These are phyloP conservation scores for Berberis vulgaris DNA, from an alignment of 164 flowering plant genomes.

Conservation along the genomic window DNA sequence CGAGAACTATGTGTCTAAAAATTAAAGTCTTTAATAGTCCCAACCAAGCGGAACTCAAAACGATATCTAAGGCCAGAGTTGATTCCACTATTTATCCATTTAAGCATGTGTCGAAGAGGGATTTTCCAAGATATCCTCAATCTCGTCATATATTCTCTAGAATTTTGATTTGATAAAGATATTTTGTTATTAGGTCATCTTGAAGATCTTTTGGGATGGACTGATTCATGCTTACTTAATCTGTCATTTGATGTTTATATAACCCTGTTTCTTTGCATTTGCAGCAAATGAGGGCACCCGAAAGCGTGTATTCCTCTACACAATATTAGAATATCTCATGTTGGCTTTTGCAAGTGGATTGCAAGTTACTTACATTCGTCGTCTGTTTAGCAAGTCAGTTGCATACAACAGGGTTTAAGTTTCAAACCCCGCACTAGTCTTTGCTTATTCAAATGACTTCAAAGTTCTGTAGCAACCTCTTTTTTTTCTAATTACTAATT, in stretches of 20 bases:
- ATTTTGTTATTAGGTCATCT: too few relatives aligned
- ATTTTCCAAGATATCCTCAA: too few relatives aligned
- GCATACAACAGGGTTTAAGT: slow-evolving; percentile 83
- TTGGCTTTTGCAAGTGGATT: slow-evolving; percentile 61
- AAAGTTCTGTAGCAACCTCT: too few relatives aligned
- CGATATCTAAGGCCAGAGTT: too few relatives aligned
- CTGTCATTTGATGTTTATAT: neutral
- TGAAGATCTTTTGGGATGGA: neutral
- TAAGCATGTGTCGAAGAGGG: too few relatives aligned
- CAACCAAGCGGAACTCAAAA: too few relatives aligned
- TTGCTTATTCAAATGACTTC: neutral
- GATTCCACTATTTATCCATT: too few relatives aligned
- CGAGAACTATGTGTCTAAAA: too few relatives aligned
- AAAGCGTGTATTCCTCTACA: slow-evolving; percentile 73
- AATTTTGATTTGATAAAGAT: too few relatives aligned
- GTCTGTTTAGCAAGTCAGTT: slow-evolving; percentile 86
- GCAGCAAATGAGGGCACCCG: slow-evolving; percentile 99
- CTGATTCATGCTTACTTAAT: neutral
- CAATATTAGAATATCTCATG: slow-evolving; percentile 65
- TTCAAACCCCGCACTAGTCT: neutral
- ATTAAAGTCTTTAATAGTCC: too few relatives aligned
- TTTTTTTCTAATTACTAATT: too few relatives aligned
- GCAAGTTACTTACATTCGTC: slow-evolving; percentile 73
- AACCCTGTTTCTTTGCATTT: slow-evolving; percentile 1
- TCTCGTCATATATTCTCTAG: too few relatives aligned